Evolutionary conservation across 2,329 filamentous ascomycete species (phyloP).

Genomic region (Microdochium nivale): DNA sequence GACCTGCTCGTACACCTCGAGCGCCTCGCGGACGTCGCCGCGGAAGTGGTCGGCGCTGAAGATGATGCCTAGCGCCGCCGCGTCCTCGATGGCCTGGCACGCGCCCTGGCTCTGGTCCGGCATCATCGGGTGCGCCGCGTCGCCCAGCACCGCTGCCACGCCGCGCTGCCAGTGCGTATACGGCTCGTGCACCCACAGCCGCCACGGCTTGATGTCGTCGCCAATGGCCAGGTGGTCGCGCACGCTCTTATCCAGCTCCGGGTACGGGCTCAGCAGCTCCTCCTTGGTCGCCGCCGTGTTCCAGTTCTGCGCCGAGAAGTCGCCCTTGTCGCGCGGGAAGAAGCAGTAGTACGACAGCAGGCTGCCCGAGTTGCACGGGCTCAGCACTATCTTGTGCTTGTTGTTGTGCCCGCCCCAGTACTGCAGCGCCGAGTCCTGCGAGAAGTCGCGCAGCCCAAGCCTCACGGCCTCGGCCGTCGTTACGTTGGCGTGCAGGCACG

Average conservation of each 20-base stretch:
- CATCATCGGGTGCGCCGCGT: slow-evolving; percentile 63
- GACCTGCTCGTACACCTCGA: slow-evolving; percentile 42
- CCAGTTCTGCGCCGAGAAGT: slow-evolving; percentile 55
- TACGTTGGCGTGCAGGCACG: slow-evolving; percentile 59
- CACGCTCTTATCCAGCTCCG: slow-evolving; percentile 49
- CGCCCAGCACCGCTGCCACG: slow-evolving; percentile 47
- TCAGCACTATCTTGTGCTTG: slow-evolving; percentile 63
- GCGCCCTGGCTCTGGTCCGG: slow-evolving; percentile 62
- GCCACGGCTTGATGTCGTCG: slow-evolving; percentile 55
- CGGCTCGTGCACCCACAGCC: slow-evolving; percentile 48
- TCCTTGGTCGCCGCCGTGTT: slow-evolving; percentile 37
- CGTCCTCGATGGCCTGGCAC: slow-evolving; percentile 61
- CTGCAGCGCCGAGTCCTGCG: slow-evolving; percentile 50
- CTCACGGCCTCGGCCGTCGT: slow-evolving; percentile 49
- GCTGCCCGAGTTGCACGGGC: slow-evolving; percentile 57
- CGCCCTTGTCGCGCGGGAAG: slow-evolving; percentile 50
- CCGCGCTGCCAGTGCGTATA: slow-evolving; percentile 3
- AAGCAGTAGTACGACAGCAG: slow-evolving; percentile 64
- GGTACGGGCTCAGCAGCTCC: slow-evolving; percentile 52
- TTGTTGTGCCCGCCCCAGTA: slow-evolving; percentile 62
- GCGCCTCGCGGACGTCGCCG: slow-evolving; percentile 36
- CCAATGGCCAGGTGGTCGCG: slow-evolving; percentile 48
- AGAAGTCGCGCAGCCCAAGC: slow-evolving; percentile 55
- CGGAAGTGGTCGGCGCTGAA: slow-evolving; percentile 32
- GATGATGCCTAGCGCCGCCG: slow-evolving; percentile 52